phyloP scores from a whole-genome alignment of 2,329 filamentous ascomycete species.

The Colletotrichum agaves region DNA sequence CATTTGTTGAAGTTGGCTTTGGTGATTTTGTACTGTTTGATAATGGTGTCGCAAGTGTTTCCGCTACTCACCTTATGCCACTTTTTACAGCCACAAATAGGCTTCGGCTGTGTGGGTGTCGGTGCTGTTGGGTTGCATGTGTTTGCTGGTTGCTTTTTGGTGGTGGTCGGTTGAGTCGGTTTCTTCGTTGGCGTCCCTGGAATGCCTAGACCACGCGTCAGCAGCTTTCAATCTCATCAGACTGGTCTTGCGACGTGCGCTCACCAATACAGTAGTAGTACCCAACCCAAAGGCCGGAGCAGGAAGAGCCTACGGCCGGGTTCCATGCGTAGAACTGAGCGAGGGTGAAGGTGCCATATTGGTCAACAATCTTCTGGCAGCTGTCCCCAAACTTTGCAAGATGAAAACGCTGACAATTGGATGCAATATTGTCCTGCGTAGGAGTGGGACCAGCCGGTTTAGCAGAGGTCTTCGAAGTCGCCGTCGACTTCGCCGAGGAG shows the following conservation, averaged over 20 bases:
- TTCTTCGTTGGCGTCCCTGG: too few species aligned
- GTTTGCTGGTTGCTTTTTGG: background rate
- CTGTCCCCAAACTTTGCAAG: background rate
- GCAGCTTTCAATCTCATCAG: too few species aligned
- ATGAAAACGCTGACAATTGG: too few species aligned
- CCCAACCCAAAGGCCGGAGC: background rate
- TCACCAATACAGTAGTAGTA: background rate
- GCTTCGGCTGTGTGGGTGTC: background rate
- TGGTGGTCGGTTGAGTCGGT: background rate
- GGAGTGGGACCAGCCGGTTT: too few species aligned
- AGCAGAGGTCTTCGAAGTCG: too few species aligned
- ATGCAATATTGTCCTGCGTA: too few species aligned
- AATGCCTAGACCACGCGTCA: too few species aligned
- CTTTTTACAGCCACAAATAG: conserved; percentile 32
- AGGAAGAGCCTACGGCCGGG: background rate
- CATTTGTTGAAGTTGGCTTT: background rate
- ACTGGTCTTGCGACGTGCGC: background rate
- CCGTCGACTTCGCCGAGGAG: too few species aligned
- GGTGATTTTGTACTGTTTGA: background rate
- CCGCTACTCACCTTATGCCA: conserved; percentile 31
- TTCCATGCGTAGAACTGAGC: background rate
- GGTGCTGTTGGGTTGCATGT: background rate
- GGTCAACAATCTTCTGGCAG: background rate
- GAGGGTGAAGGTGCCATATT: background rate
- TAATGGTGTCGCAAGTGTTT: conserved; percentile 30